Base-by-base conservation (phyloP, 306 rosid species). In the Cicer judaicum region DNA sequence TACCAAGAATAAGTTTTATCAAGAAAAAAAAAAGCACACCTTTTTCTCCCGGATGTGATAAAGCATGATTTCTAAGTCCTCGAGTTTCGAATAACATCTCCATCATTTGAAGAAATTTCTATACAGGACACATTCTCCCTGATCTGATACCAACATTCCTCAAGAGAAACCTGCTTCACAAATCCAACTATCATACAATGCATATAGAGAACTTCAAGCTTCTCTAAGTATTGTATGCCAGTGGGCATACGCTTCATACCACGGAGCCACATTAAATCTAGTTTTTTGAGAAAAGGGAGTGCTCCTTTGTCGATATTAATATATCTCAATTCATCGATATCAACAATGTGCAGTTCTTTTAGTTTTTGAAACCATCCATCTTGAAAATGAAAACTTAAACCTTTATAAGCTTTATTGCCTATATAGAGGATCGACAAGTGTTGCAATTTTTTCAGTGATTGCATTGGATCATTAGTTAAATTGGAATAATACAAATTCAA, bases 261-360 rank as follows among this genome's bases (percentile, higher is more conserved):
- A 24, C 0, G 29, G 29, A 24, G 29, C 18, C 18, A 16, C 18
- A 1, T 1, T 16, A 16, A 16, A 16, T 16, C 0, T 16, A 54
- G 60, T 10, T 16, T 54, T 54, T 54, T 54, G 2, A 54, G 29
- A 54, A 39, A 56, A 56, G 63, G 38, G 7, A 56, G 0, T 1
- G 63, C 14, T 56, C 63, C 63, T 56, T 56, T 56, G 15, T 56
- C 63, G n/a, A 56, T 10, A 56, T 10, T 10, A 56, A 56, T 56
- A 0, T 56, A 8, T 10, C n/a, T 21, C 63, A 56, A 21, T 21
- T 56, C 39, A 5, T 18, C 3, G 0, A 34, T 16, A 54, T 5
- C 3, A 16, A 7, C 34, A 54, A 54, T 10, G 4, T 21, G 1
- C 14, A 21, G 1, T 24, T 57, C 40, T 15, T 57, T 57, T 24